phyloP scores from a whole-genome alignment of 371 early-diverging fungal species.

The Smittium mucronatum region DNA sequence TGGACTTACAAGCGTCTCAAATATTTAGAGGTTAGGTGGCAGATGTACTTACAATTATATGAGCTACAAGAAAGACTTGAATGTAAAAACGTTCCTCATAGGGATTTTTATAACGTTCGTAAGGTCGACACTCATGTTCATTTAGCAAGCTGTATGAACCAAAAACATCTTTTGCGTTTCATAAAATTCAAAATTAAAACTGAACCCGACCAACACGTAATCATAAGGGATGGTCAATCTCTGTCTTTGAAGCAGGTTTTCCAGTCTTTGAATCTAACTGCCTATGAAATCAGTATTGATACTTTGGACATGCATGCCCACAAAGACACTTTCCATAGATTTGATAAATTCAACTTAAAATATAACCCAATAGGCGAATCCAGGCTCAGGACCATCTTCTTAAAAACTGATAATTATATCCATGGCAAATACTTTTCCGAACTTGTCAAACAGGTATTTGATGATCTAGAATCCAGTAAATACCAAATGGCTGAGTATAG shows the following conservation, averaged over 20 bases:
- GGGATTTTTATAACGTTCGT: slow-evolving; percentile 97
- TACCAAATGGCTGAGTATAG: slow-evolving; percentile 93
- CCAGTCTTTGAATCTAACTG: slow-evolving; percentile 82
- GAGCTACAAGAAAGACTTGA: slow-evolving; percentile 94
- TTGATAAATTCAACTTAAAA: slow-evolving; percentile 96
- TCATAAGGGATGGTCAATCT: slow-evolving; percentile 57
- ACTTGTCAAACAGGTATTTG: slow-evolving; percentile 87
- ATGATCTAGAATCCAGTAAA: slow-evolving; percentile 88
- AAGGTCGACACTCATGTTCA: slow-evolving; percentile 99
- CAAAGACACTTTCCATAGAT: slow-evolving; percentile 78
- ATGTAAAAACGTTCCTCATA: slow-evolving; percentile 83
- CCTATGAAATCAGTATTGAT: slow-evolving; percentile 92
- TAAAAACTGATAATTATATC: slow-evolving; percentile 94
- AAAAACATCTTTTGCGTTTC: slow-evolving; percentile 93
- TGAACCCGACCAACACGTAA: slow-evolving; percentile 57
- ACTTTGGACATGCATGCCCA: slow-evolving; percentile 95
- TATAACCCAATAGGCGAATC: slow-evolving; percentile 87
- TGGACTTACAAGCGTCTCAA: slow-evolving; percentile 88
- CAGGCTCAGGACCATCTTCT: slow-evolving; percentile 67
- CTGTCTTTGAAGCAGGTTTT: slow-evolving; percentile 73
- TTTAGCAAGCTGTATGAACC: slow-evolving; percentile 94
- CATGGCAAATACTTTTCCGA: slow-evolving; percentile 88
- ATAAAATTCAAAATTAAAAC: slow-evolving; percentile 93
- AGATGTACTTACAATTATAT: slow-evolving; percentile 80
- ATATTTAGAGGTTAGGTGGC: slow-evolving; percentile 89